Conservation (phyloP, 2,329 filamentous ascomycete genomes). For the Ceratocystis diversiconidia region DNA sequence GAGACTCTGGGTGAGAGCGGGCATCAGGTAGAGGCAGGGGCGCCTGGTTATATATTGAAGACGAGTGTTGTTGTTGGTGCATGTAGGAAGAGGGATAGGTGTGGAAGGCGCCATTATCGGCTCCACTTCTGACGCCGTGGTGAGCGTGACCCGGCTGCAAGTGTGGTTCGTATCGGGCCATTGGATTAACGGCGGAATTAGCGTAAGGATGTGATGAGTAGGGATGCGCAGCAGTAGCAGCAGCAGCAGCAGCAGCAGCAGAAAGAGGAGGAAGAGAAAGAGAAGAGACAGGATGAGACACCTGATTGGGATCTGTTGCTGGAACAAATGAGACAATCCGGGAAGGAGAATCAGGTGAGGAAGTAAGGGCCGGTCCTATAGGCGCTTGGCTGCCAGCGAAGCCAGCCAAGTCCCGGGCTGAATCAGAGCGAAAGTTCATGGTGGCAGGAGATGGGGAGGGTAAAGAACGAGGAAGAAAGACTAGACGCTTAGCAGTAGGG, state of each 20-base stretch:
- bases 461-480: neutral
- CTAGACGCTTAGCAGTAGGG: neutral
- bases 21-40: neutral
- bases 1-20: neutral
- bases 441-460: too few species aligned
- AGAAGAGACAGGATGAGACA: neutral
- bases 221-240: neutral
- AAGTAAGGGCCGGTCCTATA: neutral
- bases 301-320: neutral
- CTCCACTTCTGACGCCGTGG: neutral
- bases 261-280: neutral
- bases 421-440: neutral
- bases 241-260: neutral
- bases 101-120: neutral
- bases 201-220: neutral
- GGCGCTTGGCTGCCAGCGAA: neutral
- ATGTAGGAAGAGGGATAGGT: neutral
- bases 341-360: neutral
- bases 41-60: neutral
- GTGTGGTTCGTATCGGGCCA: neutral
- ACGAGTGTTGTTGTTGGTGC: neutral
- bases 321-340: neutral
- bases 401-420: neutral
- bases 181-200: neutral
- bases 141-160: neutral